These are phyloP conservation scores for Spinellus fusiger DNA, from an alignment of 192 early-diverging fungal genomes.

Conservation along the genomic window DNA sequence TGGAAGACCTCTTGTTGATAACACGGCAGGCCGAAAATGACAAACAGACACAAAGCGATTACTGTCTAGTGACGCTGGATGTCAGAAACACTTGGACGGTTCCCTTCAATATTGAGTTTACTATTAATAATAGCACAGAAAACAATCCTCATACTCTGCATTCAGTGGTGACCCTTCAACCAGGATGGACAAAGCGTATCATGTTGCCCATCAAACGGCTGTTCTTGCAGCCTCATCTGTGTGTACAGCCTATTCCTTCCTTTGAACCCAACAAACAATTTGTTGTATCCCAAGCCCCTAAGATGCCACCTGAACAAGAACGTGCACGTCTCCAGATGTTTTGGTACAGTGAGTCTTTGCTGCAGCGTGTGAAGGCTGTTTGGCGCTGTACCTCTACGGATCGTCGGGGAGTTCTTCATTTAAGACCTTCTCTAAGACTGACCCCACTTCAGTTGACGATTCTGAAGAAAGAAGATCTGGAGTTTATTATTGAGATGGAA, in stretches of 20 bases:
- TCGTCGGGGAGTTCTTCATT: constrained; percentile 47
- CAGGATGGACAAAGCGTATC: constrained; percentile 18
- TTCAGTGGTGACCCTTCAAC: constrained; percentile 26
- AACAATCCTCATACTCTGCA: background rate
- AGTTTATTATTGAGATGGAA: constrained; percentile 41
- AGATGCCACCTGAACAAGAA: constrained; percentile 46
- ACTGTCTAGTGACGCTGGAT: constrained; percentile 76
- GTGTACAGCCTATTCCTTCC: constrained; percentile 55
- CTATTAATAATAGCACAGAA: constrained; percentile 51
- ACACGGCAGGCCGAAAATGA: constrained; percentile 15
- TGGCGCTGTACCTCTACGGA: constrained; percentile 44
- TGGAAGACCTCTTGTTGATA: constrained; percentile 6
- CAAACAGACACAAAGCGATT: constrained; percentile 41
- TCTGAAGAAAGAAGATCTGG: constrained; percentile 56
- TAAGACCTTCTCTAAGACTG: constrained; percentile 49
- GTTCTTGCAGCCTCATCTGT: constrained; percentile 38
- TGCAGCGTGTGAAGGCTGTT: constrained; percentile 46
- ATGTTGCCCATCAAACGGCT: constrained; percentile 58
- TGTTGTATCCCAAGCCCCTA: constrained; percentile 57
- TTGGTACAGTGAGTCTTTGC: constrained; percentile 69
- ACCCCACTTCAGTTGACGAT: constrained; percentile 48
- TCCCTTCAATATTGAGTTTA: constrained; percentile 68
- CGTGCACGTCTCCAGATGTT: constrained; percentile 51
- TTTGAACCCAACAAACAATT: constrained; percentile 67
- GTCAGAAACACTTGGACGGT: constrained; percentile 67